These are phyloP conservation scores for Chytridiales sp. DNA, from an alignment of 371 early-diverging fungal genomes.

Conservation along the genomic window DNA sequence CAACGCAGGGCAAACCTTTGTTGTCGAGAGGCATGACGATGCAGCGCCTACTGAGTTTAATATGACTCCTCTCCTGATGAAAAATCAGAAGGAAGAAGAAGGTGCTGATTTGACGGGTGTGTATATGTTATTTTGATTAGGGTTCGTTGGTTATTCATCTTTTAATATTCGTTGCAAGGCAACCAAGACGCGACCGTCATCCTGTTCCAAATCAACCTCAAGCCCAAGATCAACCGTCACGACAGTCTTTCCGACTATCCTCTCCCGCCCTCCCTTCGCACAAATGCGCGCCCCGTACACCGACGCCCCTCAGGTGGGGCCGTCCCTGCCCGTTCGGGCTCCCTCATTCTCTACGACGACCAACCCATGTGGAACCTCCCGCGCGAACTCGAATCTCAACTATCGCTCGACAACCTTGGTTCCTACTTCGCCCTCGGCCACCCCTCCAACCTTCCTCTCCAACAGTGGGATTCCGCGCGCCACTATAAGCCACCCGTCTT, in stretches of 20 bases:
- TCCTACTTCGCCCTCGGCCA: background rate
- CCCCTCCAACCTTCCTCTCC: background rate
- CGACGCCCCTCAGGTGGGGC: conserved; percentile 7
- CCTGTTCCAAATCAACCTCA: conserved; percentile 38
- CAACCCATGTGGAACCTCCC: conserved; percentile 39
- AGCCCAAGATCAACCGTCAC: conserved; percentile 23
- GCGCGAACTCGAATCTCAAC: conserved; percentile 13
- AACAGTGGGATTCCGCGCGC: conserved; percentile 54
- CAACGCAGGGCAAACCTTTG: conserved; percentile 53
- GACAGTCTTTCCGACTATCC: too few relatives aligned
- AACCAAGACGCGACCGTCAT: conserved; percentile 35
- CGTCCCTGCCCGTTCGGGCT: conserved; percentile 53
- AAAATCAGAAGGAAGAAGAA: background rate
- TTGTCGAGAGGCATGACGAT: conserved; percentile 63
- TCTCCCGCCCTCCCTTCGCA: too few relatives aligned
- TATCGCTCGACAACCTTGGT: background rate
- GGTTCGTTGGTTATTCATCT: too few relatives aligned
- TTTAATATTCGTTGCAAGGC: too few relatives aligned
- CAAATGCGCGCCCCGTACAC: too few relatives aligned
- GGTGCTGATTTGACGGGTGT: conserved; percentile 10
- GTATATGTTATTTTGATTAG: background rate
- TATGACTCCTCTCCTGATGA: conserved; percentile 36
- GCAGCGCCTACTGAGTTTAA: conserved; percentile 60
- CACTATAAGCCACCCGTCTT: conserved; percentile 62
- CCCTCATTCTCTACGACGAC: conserved; percentile 66